Conservation (phyloP, 768 basidiomycete genomes). For the Leccinum longicurvipes region DNA sequence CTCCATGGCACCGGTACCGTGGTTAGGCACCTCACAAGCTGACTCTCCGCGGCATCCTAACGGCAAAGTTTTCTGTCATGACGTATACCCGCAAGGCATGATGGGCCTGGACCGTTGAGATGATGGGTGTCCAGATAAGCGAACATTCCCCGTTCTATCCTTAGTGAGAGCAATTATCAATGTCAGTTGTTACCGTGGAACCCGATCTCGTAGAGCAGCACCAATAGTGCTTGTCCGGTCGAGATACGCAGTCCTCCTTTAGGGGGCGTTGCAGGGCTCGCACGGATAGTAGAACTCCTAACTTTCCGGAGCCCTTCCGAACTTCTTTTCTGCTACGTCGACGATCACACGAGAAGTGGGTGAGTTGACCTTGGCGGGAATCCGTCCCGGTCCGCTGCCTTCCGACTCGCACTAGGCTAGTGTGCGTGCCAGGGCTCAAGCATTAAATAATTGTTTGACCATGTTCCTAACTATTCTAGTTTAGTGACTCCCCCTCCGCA, state of each 20-base stretch:
- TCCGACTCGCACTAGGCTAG: neutral
- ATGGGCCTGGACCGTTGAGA: slow-evolving; percentile 4
- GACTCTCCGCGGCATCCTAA: slow-evolving; percentile 18
- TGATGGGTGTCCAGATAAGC: slow-evolving; percentile 2
- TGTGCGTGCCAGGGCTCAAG: neutral
- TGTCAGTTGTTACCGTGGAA: neutral
- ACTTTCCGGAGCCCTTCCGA: neutral
- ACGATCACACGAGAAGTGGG: neutral
- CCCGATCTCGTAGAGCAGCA: neutral
- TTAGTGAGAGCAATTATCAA: neutral
- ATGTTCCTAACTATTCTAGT: slow-evolving; percentile 3
- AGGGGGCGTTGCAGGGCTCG: neutral
- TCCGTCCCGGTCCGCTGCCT: neutral
- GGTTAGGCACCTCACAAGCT: slow-evolving; percentile 7
- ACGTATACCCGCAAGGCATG: slow-evolving; percentile 6
- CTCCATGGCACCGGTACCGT: slow-evolving; percentile 27
- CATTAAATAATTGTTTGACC: too few species aligned
- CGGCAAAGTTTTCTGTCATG: slow-evolving; percentile 4
- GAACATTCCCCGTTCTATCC: neutral
- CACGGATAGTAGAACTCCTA: neutral
- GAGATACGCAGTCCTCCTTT: neutral
- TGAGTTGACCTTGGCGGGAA: neutral
- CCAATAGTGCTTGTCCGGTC: neutral
- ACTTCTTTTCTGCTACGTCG: neutral
- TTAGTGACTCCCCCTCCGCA: neutral